Percentiles rank a stretch among this genome's conserved stretches.
These are phyloP conservation scores for Marasmius fiardii DNA, from an alignment of 1,284 basidiomycete species.

Conservation along the genomic window DNA sequence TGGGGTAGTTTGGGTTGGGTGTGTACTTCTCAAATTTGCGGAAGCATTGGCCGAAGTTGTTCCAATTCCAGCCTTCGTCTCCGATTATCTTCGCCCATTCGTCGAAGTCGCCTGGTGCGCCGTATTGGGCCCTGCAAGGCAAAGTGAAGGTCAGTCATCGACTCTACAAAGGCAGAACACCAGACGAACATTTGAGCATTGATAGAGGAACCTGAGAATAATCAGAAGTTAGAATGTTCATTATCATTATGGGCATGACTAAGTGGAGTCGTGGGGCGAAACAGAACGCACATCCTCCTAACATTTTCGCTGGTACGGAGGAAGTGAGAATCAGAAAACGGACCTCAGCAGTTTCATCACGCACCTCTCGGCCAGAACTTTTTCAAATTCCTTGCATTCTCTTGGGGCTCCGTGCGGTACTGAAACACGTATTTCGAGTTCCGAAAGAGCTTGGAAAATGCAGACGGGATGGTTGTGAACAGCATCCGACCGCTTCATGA, in stretches of 20 bases:
- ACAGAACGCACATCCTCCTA: slow-evolving; percentile 62
- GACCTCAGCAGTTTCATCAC: slow-evolving; percentile 10
- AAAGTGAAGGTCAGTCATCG: neutral
- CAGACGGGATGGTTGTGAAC: slow-evolving; percentile 35
- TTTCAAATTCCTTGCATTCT: slow-evolving; percentile 37
- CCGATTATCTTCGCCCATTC: slow-evolving; percentile 56
- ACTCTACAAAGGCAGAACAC: neutral
- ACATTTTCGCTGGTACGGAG: slow-evolving; percentile 46
- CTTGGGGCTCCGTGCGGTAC: slow-evolving; percentile 56
- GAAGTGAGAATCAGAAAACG: neutral
- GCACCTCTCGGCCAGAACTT: slow-evolving; percentile 63
- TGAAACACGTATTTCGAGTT: slow-evolving; percentile 42
- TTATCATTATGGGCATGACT: neutral
- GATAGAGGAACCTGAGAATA: slow-evolving; percentile 50
- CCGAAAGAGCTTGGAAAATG: slow-evolving; percentile 38
- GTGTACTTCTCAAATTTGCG: slow-evolving; percentile 56
- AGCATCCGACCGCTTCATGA: slow-evolving; percentile 29
- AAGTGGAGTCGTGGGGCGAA: neutral
- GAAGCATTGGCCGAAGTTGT: slow-evolving; percentile 58
- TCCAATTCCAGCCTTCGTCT: slow-evolving; percentile 62
- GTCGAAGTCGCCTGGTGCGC: slow-evolving; percentile 66
- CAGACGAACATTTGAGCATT: slow-evolving; percentile 59
- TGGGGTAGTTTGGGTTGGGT: slow-evolving; percentile 42
- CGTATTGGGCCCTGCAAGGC: slow-evolving; percentile 66
- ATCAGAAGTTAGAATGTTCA: neutral